Conservation (phyloP, 257 asterid genomes). For the Solanum bulbocastanum region DNA sequence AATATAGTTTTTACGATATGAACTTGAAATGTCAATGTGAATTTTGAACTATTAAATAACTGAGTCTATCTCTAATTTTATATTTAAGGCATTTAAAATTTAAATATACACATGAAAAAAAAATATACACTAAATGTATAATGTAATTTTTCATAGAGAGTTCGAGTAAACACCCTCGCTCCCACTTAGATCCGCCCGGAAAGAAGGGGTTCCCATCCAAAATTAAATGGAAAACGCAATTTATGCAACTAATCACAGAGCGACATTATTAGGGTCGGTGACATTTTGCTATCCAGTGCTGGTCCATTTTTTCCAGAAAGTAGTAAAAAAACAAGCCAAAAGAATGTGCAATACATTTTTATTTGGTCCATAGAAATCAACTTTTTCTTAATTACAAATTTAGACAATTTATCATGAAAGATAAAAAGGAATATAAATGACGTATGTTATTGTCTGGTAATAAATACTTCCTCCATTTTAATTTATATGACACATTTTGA, state of each 20-base stretch:
- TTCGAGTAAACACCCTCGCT: too few species aligned
- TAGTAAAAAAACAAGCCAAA: not conserved
- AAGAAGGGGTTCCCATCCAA: not conserved
- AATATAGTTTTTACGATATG: too few species aligned
- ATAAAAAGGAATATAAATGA: not conserved
- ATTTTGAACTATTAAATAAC: too few species aligned
- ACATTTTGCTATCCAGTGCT: not conserved
- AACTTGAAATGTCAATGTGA: too few species aligned
- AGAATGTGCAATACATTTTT: not conserved
- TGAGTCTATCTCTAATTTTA: not conserved
- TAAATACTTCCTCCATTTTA: too few species aligned
- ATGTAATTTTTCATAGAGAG: too few species aligned
- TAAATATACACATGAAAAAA: too few species aligned
- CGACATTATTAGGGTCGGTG: conserved; percentile 30
- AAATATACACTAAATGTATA: too few species aligned
- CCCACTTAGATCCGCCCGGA: too few species aligned
- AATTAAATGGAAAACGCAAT: not conserved
- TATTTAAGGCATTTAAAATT: not conserved
- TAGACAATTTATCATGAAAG: not conserved
- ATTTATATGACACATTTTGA: too few species aligned
- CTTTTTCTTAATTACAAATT: not conserved
- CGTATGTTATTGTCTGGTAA: not conserved
- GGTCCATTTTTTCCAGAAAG: not conserved
- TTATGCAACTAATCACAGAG: not conserved
- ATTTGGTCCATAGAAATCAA: not conserved